Evolutionary conservation across 495 filamentous ascomycete species (phyloP), one percentile per base, ranked within the genome.

Genomic region (Penicillium samsonianum): DNA sequence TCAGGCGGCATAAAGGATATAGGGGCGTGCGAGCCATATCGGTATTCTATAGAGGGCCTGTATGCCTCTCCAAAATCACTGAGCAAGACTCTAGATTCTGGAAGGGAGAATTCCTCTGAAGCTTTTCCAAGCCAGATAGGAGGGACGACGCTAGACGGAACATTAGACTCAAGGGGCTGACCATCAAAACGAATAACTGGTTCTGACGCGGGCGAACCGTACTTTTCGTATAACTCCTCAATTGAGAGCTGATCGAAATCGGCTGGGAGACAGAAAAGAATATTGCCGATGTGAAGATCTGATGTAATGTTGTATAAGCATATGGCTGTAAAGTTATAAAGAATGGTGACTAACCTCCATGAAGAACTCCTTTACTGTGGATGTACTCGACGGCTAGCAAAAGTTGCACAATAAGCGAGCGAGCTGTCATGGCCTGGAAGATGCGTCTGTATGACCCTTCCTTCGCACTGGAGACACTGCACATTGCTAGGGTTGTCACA

Each of bases 391-490:
- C 61, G 2, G 63, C 69, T 45, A 67, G 58, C 7, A 64, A 60
- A 25, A 75, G 68, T 52, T 78, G 75, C 20, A 69, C 73, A n/a
- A 64, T 61, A n/a, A 76, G 50, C n/a, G 73, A 64, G 28, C 73
- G 59, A 26, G 73, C 72, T 23, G 68, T 67, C 14, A 61, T 56
- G 10, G 72, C 62, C 30, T 64, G 62, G 42, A 78, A 69, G 0
- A 72, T 38, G 8, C 62, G 38, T 28, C 41, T 53, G 33, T 26
- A 60, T 5, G 67, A 64, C n/a, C 44, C 61, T 2, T 70, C 57
- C 50, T 65, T 71, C 7, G 60, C 58, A 20, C 64, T 64, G 19
- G 44, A 33, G 11, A 76, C 28, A 59, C 57, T 73, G 20, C 55
- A 49, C 35, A 31, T 64, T 37, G 48, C 65, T 14, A 42, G 54